Evolutionary conservation across 768 basidiomycete species (phyloP).

Genomic region (Agaricus subrufescens): DNA sequence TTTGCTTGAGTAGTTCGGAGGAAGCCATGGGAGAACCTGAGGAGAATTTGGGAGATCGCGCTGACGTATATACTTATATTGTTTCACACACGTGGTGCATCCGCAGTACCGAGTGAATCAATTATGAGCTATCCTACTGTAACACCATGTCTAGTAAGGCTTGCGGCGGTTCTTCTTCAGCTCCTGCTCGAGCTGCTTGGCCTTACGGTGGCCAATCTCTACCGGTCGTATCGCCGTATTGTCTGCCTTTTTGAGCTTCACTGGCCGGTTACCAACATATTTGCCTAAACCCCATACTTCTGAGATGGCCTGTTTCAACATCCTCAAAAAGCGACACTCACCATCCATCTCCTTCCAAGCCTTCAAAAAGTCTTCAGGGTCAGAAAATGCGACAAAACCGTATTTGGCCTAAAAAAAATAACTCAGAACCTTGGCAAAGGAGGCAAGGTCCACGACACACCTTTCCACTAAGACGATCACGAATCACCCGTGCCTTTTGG

Average conservation of each 20-base stretch:
- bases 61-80: not conserved
- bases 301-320: conserved; percentile 1
- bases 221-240: conserved; percentile 82
- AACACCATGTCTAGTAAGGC: conserved; percentile 53
- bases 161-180: conserved; percentile 87
- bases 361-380: conserved; percentile 96
- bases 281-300: conserved; percentile 51
- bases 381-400: conserved; percentile 96
- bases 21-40: conserved; percentile 51
- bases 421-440: conserved; percentile 1
- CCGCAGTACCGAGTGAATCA: not conserved
- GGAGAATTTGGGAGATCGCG: not conserved
- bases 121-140: not conserved
- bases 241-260: conserved; percentile 94
- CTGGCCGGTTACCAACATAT: conserved; percentile 97
- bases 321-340: conserved; percentile 28
- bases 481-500: conserved; percentile 91
- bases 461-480: conserved; percentile 92
- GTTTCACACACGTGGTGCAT: not conserved
- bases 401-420: conserved; percentile 70
- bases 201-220: conserved; percentile 90
- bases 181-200: conserved; percentile 84
- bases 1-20: conserved; percentile 71
- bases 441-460: conserved; percentile 30
- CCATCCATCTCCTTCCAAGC: conserved; percentile 99